Conservation (phyloP, 352 stramenopile species). For the Globisporangium cystogenes region DNA sequence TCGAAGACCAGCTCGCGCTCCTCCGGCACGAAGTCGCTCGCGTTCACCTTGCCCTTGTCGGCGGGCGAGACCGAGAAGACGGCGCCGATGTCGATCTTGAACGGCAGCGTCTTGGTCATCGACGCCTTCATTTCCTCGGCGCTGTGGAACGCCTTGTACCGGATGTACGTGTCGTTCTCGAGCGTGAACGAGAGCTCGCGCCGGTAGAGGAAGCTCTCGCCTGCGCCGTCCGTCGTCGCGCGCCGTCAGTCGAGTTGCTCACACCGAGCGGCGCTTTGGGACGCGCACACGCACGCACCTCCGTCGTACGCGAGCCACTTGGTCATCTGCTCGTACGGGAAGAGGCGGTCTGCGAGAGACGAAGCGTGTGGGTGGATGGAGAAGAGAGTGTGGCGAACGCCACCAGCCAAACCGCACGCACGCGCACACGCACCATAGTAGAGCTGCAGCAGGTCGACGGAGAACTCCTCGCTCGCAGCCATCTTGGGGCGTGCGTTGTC, state of each 20-base stretch:
- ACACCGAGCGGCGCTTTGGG: too few species aligned
- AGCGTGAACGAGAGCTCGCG: conserved; percentile 98
- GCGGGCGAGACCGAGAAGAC: conserved; percentile 89
- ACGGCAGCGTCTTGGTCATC: conserved; percentile 92
- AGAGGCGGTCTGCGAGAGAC: conserved; percentile 57
- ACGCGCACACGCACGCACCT: too few species aligned
- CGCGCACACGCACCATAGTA: conserved; percentile 62
- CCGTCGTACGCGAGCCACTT: conserved; percentile 82
- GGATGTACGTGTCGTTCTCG: conserved; percentile 99
- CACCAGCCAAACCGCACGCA: too few species aligned
- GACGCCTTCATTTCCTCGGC: conserved; percentile 77
- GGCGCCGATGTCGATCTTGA: conserved; percentile 99
- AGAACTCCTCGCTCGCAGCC: conserved; percentile 69
- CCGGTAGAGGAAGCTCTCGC: conserved; percentile 77
- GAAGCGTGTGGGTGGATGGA: not conserved
- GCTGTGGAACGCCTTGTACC: conserved; percentile 94
- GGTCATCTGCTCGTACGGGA: conserved; percentile 82
- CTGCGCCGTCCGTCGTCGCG: conserved; percentile 20
- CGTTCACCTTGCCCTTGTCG: conserved; percentile 85
- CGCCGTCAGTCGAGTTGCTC: too few species aligned
- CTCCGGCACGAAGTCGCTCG: conserved; percentile 86
- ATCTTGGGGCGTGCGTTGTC: conserved; percentile 14
- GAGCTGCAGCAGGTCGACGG: conserved; percentile 75
- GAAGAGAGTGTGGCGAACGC: not conserved
- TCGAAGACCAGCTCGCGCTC: conserved; percentile 99